These are phyloP conservation scores for Cercospora zeina DNA, from an alignment of 2,329 filamentous ascomycete species.

Conservation along the genomic window DNA sequence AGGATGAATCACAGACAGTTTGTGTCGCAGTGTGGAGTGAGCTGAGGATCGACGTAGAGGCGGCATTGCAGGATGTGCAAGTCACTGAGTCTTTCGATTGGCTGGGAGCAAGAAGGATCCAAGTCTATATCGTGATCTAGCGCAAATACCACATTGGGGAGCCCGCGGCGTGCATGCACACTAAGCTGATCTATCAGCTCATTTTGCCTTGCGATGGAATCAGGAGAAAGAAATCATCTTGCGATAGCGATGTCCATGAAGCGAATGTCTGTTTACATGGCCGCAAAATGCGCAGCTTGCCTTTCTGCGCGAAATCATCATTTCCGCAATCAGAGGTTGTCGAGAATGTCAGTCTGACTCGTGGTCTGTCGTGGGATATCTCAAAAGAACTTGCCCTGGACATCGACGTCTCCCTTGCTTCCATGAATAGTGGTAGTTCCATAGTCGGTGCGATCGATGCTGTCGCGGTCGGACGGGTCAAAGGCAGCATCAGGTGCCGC, in stretches of 20 bases:
- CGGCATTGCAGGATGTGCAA: background rate
- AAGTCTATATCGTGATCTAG: background rate
- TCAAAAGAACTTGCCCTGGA: slow-evolving; percentile 12
- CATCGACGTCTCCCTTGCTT: slow-evolving; percentile 6
- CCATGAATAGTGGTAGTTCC: slow-evolving; percentile 10
- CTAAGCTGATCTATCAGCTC: too few species aligned
- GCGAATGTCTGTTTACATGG: slow-evolving; percentile 2
- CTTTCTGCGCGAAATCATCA: background rate
- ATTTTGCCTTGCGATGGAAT: too few species aligned
- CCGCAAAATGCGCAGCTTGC: too few species aligned
- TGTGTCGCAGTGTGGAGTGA: background rate
- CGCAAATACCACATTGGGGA: too few species aligned
- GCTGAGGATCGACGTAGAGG: background rate
- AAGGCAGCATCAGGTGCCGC: slow-evolving; percentile 22
- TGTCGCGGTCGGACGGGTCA: slow-evolving; percentile 19
- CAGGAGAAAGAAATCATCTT: background rate
- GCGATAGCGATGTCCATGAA: background rate
- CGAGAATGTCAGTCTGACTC: background rate
- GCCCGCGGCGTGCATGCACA: too few species aligned
- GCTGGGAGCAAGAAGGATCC: background rate
- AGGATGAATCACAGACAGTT: too few species aligned
- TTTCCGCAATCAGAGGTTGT: background rate
- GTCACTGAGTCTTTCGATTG: background rate
- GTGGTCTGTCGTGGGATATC: background rate
- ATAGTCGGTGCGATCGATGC: slow-evolving; percentile 17